Base-by-base conservation (phyloP, 768 basidiomycete genomes). In the Epithele typhae region DNA sequence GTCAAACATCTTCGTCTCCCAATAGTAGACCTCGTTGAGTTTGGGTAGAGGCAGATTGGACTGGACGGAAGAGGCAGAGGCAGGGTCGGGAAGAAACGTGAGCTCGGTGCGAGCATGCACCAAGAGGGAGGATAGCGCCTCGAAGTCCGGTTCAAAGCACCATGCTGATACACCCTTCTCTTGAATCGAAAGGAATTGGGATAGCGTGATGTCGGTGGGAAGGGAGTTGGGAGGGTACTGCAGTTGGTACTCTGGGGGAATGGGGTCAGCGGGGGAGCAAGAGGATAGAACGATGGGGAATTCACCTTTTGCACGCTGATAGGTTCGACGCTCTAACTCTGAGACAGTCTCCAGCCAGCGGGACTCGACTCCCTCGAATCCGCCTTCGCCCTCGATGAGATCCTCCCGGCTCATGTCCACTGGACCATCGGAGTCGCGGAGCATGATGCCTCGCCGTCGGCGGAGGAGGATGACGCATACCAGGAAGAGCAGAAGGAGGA, bases 1-100 rank as follows among this genome's bases (percentile, higher is more conserved):
- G 68, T 99, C 96, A 63, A 93, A 98, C 88, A 98, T 90, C 71
- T 99, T 99, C 52, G 92, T 88, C 64, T 99, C 96, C 90, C 91
- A 99, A 64, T 99, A 99, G 64, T 99, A 99, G 11, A 97, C 93
- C 64, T 98, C 96, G 68, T 99, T 99, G 40, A 98, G 75, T 62
- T 97, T 97, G 11, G 96, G 96, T 3, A 99, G 72, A 2, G 96
- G 96, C 9, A 99, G 75, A 64, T 98, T 99, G 40, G 92, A 95
- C 70, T 97, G 92, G 9, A 99, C 96, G 49, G 81, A 91, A 11
- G 95, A 94, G 2, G 91, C 87, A 17, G 92, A 92, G 24, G 90
- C 86, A 19, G 96, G 94, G 61, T 94, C 87, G n/a, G 90, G 85
- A 50, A 99, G 85, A 69, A 99, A 99, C 5, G 94, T 96, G 57